Conservation (phyloP, 2,329 filamentous ascomycete species). For the Zymoseptoria tritici region DNA sequence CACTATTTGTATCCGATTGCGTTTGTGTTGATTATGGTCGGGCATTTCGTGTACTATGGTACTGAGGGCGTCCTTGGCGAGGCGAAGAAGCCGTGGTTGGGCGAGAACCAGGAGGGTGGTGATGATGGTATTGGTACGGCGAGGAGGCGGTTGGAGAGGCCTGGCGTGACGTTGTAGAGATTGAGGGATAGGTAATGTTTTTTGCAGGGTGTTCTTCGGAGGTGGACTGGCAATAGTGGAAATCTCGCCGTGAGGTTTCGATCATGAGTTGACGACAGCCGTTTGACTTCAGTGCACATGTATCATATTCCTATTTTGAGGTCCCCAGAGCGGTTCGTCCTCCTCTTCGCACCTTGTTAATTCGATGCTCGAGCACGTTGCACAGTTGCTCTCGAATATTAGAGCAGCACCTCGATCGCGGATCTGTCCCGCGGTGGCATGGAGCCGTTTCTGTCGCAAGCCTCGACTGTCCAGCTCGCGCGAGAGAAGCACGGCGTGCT, state of each 20-base stretch:
- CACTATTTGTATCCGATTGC: conserved; percentile 94
- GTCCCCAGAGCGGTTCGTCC: background rate
- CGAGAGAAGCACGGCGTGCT: background rate
- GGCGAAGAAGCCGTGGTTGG: conserved; percentile 90
- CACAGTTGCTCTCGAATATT: no score
- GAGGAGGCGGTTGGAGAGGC: conserved; percentile 52
- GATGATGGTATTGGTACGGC: conserved; percentile 77
- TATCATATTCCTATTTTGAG: background rate
- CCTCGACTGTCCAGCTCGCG: background rate
- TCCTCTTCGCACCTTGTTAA: background rate
- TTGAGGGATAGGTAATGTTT: background rate
- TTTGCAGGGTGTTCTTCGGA: no score
- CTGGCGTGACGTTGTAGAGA: conserved; percentile 33
- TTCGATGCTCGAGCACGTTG: background rate
- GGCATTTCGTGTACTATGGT: conserved; percentile 80
- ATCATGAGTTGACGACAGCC: background rate
- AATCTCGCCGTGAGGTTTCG: background rate
- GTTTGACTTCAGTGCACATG: background rate
- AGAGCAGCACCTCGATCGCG: background rate
- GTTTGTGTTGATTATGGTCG: conserved; percentile 84
- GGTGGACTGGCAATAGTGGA: no score
- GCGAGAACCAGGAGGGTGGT: conserved; percentile 73
- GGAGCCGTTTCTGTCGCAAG: background rate
- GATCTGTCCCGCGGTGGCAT: background rate
- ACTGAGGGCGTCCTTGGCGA: conserved; percentile 77